Evolutionary conservation across 192 early-diverging fungal genomes (phyloP).

Genomic region (Spizellomyces punctatus): DNA sequence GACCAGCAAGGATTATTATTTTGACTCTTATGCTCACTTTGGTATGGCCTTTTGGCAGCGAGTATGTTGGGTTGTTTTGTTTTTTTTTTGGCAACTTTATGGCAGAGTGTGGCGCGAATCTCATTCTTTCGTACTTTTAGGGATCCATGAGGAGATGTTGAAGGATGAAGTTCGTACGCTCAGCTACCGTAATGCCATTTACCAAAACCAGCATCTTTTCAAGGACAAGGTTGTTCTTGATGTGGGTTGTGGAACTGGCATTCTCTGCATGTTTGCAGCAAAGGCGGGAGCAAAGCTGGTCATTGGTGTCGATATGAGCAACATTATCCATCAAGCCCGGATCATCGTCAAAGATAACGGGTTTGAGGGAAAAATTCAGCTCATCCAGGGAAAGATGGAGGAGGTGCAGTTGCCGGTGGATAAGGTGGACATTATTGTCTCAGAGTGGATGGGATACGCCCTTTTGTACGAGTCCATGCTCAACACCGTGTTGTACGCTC

Average conservation of each 20-base stretch:
- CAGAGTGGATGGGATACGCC: constrained; percentile 99
- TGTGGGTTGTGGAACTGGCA: constrained; percentile 99
- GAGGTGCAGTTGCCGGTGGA: constrained; percentile 91
- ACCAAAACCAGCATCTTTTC: constrained; percentile 95
- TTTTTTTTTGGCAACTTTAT: background rate
- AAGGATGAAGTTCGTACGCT: constrained; percentile 97
- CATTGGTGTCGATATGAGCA: constrained; percentile 95
- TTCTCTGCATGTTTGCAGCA: constrained; percentile 99
- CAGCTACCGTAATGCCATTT: constrained; percentile 91
- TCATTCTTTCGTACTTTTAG: constrained; percentile 22
- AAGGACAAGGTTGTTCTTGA: constrained; percentile 97
- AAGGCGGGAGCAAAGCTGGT: constrained; percentile 94
- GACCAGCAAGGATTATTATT: constrained; percentile 78
- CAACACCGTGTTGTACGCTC: constrained; percentile 96
- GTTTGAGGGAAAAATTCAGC: constrained; percentile 81
- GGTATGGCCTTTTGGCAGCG: constrained; percentile 50
- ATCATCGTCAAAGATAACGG: constrained; percentile 94
- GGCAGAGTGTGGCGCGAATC: no score
- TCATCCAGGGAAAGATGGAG: constrained; percentile 97
- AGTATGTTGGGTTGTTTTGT: background rate
- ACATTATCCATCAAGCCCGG: constrained; percentile 95
- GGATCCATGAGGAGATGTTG: constrained; percentile 95
- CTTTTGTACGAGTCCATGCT: constrained; percentile 99
- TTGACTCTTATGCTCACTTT: constrained; percentile 98
- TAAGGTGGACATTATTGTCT: constrained; percentile 99